Conservation (phyloP, 2,329 filamentous ascomycete species). For the Rachicladosporium sp. region DNA sequence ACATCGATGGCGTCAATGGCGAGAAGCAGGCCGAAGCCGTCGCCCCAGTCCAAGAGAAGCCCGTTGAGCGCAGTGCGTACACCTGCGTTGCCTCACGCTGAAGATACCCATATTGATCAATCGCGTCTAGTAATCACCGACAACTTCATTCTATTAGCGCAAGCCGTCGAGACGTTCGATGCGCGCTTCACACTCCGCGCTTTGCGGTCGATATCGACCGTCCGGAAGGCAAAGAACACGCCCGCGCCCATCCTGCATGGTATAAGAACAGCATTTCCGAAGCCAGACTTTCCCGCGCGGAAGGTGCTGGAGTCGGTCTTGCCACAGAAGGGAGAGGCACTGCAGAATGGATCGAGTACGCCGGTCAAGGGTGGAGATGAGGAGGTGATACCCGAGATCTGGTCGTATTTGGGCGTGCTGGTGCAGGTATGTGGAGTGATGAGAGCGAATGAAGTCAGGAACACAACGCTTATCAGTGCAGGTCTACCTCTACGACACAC, state of each 20-base stretch:
- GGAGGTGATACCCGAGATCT: slow-evolving; percentile 23
- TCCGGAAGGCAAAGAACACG: slow-evolving; percentile 61
- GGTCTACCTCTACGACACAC: slow-evolving; percentile 78
- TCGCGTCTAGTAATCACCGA: slow-evolving; percentile 67
- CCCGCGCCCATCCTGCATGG: slow-evolving; percentile 20
- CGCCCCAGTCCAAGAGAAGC: slow-evolving; percentile 22
- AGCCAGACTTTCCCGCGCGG: slow-evolving; percentile 17
- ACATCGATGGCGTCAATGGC: slow-evolving; percentile 25
- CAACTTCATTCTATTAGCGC: slow-evolving; percentile 84
- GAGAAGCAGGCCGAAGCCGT: slow-evolving; percentile 30
- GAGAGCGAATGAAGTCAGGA: not conserved
- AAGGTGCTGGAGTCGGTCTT: slow-evolving; percentile 22
- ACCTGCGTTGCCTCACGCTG: slow-evolving; percentile 2
- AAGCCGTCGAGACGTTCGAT: slow-evolving; percentile 86
- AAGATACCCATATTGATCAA: slow-evolving; percentile 6
- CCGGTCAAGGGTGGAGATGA: slow-evolving; percentile 15
- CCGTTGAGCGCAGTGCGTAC: slow-evolving; percentile 21
- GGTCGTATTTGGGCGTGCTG: slow-evolving; percentile 26
- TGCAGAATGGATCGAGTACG: slow-evolving; percentile 9
- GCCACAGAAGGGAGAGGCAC: slow-evolving; percentile 12
- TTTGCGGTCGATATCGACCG: slow-evolving; percentile 84
- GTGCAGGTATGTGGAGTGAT: slow-evolving; percentile 18
- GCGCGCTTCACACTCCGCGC: slow-evolving; percentile 89
- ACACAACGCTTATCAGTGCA: slow-evolving; percentile 37
- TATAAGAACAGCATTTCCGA: slow-evolving; percentile 23